Conservation (phyloP, 2,329 filamentous ascomycete genomes). For the Teratosphaeria pseudoeucalypti region DNA sequence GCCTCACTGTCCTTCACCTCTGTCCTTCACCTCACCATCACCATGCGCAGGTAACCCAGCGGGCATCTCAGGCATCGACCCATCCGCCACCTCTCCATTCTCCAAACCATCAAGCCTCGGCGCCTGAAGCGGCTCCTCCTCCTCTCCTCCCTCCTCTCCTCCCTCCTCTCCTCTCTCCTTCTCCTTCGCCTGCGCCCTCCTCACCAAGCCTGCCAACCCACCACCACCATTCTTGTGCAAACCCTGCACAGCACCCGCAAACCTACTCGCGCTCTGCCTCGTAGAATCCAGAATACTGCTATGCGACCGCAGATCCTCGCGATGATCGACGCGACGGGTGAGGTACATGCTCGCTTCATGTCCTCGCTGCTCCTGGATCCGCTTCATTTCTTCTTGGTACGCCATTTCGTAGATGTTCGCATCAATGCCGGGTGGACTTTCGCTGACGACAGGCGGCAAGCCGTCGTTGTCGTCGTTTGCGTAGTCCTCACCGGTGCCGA, state of each 20-base stretch:
- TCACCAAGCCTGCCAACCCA: conserved; percentile 2
- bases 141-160: background rate
- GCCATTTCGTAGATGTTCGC: conserved; percentile 83
- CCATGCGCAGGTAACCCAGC: background rate
- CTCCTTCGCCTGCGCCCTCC: conserved; percentile 2
- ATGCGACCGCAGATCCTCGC: conserved; percentile 27
- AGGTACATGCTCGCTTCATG: conserved; percentile 48
- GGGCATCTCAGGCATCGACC: background rate
- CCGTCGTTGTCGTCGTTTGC: background rate
- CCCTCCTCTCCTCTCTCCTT: background rate
- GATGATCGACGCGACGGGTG: conserved; percentile 38
- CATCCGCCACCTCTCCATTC: background rate
- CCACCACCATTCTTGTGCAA: background rate
- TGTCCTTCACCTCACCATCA: background rate
- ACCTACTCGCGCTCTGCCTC: background rate
- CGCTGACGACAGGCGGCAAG: conserved; percentile 50
- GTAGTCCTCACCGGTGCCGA: conserved; percentile 50
- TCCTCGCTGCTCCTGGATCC: conserved; percentile 45
- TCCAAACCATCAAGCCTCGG: conserved; percentile 1
- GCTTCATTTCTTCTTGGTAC: conserved; percentile 70
- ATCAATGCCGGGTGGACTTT: conserved; percentile 75
- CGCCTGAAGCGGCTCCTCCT: conserved; percentile 2
- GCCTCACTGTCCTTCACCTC: background rate
- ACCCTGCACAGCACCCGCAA: background rate
- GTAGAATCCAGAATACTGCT: conserved; percentile 14